phyloP scores from a whole-genome alignment of 2,329 filamentous ascomycete species.

The Clarireedia monteithiana region DNA sequence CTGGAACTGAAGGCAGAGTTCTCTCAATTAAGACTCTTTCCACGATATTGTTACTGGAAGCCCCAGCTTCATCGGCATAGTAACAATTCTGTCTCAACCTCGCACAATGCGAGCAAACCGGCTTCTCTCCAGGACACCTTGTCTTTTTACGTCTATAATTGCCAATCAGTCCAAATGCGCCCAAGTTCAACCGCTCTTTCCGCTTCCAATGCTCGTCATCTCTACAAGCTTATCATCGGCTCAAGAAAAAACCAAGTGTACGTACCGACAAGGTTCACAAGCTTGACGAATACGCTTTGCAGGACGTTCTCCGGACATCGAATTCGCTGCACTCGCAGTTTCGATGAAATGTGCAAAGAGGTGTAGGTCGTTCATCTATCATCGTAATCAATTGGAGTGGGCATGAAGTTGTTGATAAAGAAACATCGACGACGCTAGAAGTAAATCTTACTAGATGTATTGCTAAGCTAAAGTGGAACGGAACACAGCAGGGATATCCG shows the following conservation, averaged over 20 bases:
- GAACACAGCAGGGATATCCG: constrained; percentile 1
- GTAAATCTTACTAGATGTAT: neutral
- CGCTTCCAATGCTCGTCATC: neutral
- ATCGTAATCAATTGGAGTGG: neutral
- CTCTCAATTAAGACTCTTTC: constrained; percentile 10
- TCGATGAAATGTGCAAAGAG: constrained; percentile 8
- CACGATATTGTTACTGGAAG: constrained; percentile 2
- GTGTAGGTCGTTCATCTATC: constrained; percentile 1
- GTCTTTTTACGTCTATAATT: constrained; percentile 40
- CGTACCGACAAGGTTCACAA: constrained; percentile 32
- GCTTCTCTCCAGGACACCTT: constrained; percentile 42
- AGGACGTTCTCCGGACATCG: constrained; percentile 20
- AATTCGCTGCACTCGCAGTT: neutral
- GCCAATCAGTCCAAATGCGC: neutral
- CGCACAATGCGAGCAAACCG: constrained; percentile 40
- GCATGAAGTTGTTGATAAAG: neutral
- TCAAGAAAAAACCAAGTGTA: neutral
- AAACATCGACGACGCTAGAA: neutral
- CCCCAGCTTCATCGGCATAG: constrained; percentile 31
- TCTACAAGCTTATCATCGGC: neutral
- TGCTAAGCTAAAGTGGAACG: neutral
- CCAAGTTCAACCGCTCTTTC: neutral
- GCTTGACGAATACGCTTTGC: constrained; percentile 28
- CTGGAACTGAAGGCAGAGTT: neutral
- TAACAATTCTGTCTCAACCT: constrained; percentile 40